Evolutionary conservation across 208 protist genomes (phyloP), one percentile per base, ranked within the genome.

Genomic region (Leishmania aethiopica): DNA sequence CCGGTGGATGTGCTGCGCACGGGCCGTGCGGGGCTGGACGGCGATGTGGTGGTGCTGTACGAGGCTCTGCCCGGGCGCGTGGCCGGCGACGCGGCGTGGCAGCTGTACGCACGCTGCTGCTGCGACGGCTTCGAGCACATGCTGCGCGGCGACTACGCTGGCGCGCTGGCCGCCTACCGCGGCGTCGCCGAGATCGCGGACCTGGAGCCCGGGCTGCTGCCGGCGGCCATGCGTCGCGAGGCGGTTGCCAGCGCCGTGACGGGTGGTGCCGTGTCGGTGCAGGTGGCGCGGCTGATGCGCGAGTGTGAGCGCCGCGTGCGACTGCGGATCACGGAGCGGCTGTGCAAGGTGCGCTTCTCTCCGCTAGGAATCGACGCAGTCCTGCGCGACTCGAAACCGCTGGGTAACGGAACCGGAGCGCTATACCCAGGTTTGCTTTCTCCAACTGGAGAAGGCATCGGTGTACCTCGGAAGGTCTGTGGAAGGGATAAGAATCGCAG

Each of bases 111-210:
- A 28, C 69, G 47, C 32, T 74, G 40, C 72, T 83, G 82, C 76
- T 57, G n/a, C 73, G 79, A 78, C 64, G 89, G 73, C 67, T 92
- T 89, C 67, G 69, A 69, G n/a, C 73, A 53, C 76, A 90, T 90
- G 89, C 69, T 87, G 79, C 80, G 74, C 51, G 86, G 86, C 49
- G 78, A 89, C 70, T 92, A 87, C 82, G 51, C 57, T 3, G 66
- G 64, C 2, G 89, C 89, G 73, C 66, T 92, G 57, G 17, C 53
- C 35, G 83, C 64, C 40, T 86, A 70, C 80, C 80, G 79, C 37
- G 75, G 42, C 28, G 81, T 86, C 71, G 77, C 45, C 57, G 81
- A 82, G 19, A 80, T 79, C 66, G 42, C 35, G 15, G 75, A 83
- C 47, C 72, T 85, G 45, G 73, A 84, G 71, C 60, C 77, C 3